These are phyloP conservation scores for Didymella glomerata DNA, from an alignment of 2,329 filamentous ascomycete species.

Conservation along the genomic window DNA sequence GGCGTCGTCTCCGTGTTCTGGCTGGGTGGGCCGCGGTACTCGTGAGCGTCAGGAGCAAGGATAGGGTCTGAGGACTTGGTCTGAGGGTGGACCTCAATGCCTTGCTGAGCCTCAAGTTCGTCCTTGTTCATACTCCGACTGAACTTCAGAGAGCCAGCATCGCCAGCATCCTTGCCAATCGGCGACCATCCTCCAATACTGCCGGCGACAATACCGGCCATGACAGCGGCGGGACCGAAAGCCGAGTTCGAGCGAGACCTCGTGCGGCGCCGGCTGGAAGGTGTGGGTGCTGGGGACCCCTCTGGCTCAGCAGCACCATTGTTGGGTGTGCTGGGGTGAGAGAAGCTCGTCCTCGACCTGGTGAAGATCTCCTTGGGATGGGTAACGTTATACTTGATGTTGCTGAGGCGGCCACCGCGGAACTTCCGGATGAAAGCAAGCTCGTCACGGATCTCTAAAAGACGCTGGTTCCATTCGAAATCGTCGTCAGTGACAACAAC, in stretches of 20 bases:
- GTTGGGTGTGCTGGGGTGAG: slow-evolving; percentile 70
- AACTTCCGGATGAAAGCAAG: slow-evolving; percentile 81
- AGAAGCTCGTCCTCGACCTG: slow-evolving; percentile 68
- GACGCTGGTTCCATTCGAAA: slow-evolving; percentile 72
- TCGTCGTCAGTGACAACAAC: slow-evolving; percentile 56
- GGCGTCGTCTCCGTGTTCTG: slow-evolving; percentile 57
- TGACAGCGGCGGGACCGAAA: slow-evolving; percentile 76
- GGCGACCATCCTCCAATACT: slow-evolving; percentile 81
- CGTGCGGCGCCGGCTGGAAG: slow-evolving; percentile 66
- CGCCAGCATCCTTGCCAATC: slow-evolving; percentile 61
- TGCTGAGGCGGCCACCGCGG: slow-evolving; percentile 83
- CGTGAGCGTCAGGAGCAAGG: slow-evolving; percentile 54
- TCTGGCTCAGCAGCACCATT: slow-evolving; percentile 54
- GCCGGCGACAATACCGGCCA: slow-evolving; percentile 83
- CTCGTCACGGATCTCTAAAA: slow-evolving; percentile 80
- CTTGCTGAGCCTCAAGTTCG: slow-evolving; percentile 55
- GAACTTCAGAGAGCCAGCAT: slow-evolving; percentile 54
- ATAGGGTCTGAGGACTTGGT: slow-evolving; percentile 59
- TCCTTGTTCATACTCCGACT: slow-evolving; percentile 43
- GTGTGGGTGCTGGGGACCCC: slow-evolving; percentile 57
- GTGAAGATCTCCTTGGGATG: slow-evolving; percentile 78
- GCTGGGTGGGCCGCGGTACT: slow-evolving; percentile 54
- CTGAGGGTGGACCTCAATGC: slow-evolving; percentile 59
- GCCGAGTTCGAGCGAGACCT: slow-evolving; percentile 77
- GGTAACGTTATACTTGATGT: slow-evolving; percentile 78